These are phyloP conservation scores for Plenodomus biglobosus DNA, from an alignment of 2,329 filamentous ascomycete genomes.

Conservation along the genomic window DNA sequence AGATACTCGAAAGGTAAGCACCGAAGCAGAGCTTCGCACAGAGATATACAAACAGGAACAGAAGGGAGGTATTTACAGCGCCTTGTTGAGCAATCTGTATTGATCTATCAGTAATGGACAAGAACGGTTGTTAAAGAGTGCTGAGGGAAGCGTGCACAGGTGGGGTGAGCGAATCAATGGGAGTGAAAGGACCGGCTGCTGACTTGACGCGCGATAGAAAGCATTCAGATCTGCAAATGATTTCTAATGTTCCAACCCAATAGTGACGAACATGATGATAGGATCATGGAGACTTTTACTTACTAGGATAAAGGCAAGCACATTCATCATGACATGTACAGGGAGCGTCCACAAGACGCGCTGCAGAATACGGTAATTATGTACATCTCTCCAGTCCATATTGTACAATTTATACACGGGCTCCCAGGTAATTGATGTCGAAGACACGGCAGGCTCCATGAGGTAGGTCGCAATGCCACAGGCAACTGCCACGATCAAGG, in stretches of 20 bases:
- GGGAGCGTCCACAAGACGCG: conserved; percentile 31
- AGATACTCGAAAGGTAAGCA: conserved; percentile 27
- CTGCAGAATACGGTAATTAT: conserved; percentile 29
- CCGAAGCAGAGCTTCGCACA: conserved; percentile 29
- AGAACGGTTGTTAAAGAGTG: neutral
- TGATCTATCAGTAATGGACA: conserved; percentile 3
- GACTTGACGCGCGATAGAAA: no score
- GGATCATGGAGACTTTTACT: conserved; percentile 7
- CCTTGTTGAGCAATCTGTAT: conserved; percentile 33
- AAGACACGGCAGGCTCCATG: conserved; percentile 32
- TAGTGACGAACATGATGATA: neutral
- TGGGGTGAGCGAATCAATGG: neutral
- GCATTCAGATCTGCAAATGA: no score
- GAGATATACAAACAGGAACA: conserved; percentile 31
- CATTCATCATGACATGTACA: conserved; percentile 28
- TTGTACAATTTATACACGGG: conserved; percentile 24
- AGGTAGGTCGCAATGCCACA: conserved; percentile 34
- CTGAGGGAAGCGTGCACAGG: neutral
- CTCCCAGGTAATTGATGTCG: conserved; percentile 31
- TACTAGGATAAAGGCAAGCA: conserved; percentile 37
- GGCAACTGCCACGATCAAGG: conserved; percentile 23
- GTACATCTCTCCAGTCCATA: conserved; percentile 32
- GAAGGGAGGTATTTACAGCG: conserved; percentile 31
- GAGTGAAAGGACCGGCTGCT: no score
- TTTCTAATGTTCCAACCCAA: no score